Percentiles rank a stretch among this genome's conserved stretches.
phyloP scores from a whole-genome alignment of 176 grass and related monocot species.

The Juncus effusus region DNA sequence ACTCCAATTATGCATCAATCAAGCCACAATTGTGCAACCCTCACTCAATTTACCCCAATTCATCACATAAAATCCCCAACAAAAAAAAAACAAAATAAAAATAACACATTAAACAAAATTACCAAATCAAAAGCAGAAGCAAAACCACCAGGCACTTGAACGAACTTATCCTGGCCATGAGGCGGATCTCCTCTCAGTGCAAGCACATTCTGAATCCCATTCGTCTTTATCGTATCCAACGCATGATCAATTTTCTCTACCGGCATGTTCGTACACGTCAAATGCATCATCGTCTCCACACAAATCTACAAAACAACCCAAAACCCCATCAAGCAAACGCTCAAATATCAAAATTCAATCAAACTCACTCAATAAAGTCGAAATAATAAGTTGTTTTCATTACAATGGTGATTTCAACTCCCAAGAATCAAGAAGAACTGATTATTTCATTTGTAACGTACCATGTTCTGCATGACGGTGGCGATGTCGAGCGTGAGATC shows the following conservation, averaged over 20 bases:
- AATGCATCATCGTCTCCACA: conserved; percentile 94
- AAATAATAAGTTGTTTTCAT: too few relatives aligned
- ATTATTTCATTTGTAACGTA: neutral
- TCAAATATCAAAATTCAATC: too few relatives aligned
- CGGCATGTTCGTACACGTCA: conserved; percentile 93
- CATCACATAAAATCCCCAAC: conserved; percentile 7
- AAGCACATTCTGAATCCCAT: conserved; percentile 96
- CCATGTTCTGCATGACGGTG: conserved; percentile 92
- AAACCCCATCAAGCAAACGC: neutral
- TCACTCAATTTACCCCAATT: too few relatives aligned
- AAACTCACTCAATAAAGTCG: neutral
- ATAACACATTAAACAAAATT: neutral
- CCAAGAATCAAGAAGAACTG: neutral
- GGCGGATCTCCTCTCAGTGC: conserved; percentile 87
- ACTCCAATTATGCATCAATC: too few relatives aligned
- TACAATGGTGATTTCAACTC: too few relatives aligned
- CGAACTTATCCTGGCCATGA: conserved; percentile 82
- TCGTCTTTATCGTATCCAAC: conserved; percentile 67
- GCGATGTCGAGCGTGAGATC: conserved; percentile 83
- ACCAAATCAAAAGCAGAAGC: conserved; percentile 88
- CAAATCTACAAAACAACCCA: conserved; percentile 46
- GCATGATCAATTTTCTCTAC: conserved; percentile 85
- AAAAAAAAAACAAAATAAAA: neutral
- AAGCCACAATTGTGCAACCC: too few relatives aligned
- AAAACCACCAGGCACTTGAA: conserved; percentile 79